A percentile compares a stretch with the other conserved stretches of the same genome.
Evolutionary conservation across 202 grass and related monocot species (phyloP).

Genomic region (Eragrostis tef): DNA sequence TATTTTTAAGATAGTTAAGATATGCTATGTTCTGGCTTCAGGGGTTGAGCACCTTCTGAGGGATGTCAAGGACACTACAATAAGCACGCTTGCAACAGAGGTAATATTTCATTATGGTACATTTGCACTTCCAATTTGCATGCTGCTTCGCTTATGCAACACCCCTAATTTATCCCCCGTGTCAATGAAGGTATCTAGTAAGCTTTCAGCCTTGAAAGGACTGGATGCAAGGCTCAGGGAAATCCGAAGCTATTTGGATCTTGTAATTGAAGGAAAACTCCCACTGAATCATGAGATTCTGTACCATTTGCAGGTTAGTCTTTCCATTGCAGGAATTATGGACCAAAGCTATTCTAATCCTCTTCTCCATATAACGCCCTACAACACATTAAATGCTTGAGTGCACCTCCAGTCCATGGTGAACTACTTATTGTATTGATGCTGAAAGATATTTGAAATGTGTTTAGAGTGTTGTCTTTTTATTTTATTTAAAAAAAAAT

Average conservation of each 20-base stretch:
- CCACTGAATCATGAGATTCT: slow-evolving; percentile 96
- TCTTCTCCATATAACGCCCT: not conserved
- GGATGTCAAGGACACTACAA: slow-evolving; percentile 96
- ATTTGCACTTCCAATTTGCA: not conserved
- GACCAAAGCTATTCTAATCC: not conserved
- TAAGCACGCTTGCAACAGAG: slow-evolving; percentile 93
- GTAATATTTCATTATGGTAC: slow-evolving; percentile 52
- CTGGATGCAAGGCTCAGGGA: slow-evolving; percentile 85
- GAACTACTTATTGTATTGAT: not conserved
- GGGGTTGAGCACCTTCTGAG: slow-evolving; percentile 95
- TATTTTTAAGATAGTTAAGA: no score
- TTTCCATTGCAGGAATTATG: not conserved
- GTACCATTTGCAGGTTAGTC: slow-evolving; percentile 92
- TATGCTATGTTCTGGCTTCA: slow-evolving; percentile 46
- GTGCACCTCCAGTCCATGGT: slow-evolving; percentile 5
- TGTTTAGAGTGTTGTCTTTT: not conserved
- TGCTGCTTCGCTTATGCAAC: slow-evolving; percentile 9
- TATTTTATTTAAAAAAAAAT: not conserved
- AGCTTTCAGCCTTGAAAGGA: slow-evolving; percentile 89
- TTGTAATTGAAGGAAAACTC: slow-evolving; percentile 91
- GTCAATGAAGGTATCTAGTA: slow-evolving; percentile 74
- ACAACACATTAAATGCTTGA: not conserved
- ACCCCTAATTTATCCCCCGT: slow-evolving; percentile 36
- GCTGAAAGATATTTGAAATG: not conserved
- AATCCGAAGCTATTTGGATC: slow-evolving; percentile 85